phyloP scores from a whole-genome alignment of 106 monocot species.

The Platanthera zijinensis region DNA sequence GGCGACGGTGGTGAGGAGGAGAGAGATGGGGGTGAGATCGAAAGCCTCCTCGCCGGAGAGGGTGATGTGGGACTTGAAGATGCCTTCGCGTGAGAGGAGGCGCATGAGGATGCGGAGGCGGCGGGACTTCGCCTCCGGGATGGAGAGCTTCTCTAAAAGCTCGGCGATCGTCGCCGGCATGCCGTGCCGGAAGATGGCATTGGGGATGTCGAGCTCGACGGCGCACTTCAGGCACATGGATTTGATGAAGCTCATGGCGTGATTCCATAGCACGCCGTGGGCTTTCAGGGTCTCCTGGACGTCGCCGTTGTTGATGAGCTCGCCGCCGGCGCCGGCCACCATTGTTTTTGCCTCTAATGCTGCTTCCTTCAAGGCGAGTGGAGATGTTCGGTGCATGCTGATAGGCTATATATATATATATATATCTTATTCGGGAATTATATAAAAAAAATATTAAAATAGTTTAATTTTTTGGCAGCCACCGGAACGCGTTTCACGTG shows the following conservation, averaged over 20 bases:
- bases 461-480: too few relatives aligned
- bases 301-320: neutral
- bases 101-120: slow-evolving; percentile 18
- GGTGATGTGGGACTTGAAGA: neutral
- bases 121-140: neutral
- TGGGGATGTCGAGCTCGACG: slow-evolving; percentile 22
- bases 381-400: too few relatives aligned
- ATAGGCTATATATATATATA: too few relatives aligned
- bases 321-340: neutral
- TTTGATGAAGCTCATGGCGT: slow-evolving; percentile 14
- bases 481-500: too few relatives aligned
- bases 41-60: neutral
- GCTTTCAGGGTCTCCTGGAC: slow-evolving; percentile 3
- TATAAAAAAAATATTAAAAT: too few relatives aligned
- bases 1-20: neutral
- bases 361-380: too few relatives aligned
- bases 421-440: too few relatives aligned
- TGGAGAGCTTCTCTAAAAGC: slow-evolving; percentile 2
- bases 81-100: neutral
- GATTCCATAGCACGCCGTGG: slow-evolving; percentile 17
- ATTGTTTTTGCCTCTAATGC: neutral
- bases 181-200: slow-evolving; percentile 17
- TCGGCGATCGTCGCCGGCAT: slow-evolving; percentile 9
- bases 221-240: slow-evolving; percentile 25
- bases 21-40: neutral